phyloP scores from a whole-genome alignment of 495 filamentous ascomycete species.

The Podospora didyma region DNA sequence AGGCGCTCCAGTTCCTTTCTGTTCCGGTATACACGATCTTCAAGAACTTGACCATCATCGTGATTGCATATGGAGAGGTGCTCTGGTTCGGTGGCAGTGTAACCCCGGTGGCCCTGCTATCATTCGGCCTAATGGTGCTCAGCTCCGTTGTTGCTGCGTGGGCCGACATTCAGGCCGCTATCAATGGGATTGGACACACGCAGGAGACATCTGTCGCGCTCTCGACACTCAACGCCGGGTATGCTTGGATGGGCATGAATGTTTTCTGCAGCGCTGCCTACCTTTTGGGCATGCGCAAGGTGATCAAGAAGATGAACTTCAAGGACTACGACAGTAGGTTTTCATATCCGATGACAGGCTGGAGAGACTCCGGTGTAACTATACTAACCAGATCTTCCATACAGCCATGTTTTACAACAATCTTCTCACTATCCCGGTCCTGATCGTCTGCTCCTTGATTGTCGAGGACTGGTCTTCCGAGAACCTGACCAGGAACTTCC shows the following conservation, averaged over 20 bases:
- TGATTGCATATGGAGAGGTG: conserved; percentile 98
- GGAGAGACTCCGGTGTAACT: neutral
- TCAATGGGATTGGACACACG: conserved; percentile 55
- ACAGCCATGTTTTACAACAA: conserved; percentile 99
- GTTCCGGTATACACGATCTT: conserved; percentile 99
- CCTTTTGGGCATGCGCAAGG: conserved; percentile 90
- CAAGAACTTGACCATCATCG: conserved; percentile 98
- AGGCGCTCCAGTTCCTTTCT: conserved; percentile 93
- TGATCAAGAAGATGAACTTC: conserved; percentile 99
- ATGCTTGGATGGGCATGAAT: conserved; percentile 97
- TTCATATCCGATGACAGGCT: neutral
- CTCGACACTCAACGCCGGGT: conserved; percentile 89
- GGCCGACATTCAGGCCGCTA: conserved; percentile 92
- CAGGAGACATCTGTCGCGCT: conserved; percentile 68
- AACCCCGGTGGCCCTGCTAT: conserved; percentile 80
- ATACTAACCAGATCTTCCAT: conserved; percentile 9
- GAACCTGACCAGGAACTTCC: conserved; percentile 89
- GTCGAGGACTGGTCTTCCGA: conserved; percentile 86
- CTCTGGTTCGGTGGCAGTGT: conserved; percentile 98
- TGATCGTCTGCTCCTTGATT: conserved; percentile 75
- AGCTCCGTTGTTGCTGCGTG: conserved; percentile 94
- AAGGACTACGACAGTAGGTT: conserved; percentile 98
- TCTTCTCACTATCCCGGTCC: conserved; percentile 90
- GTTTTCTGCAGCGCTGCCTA: conserved; percentile 93
- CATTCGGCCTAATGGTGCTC: conserved; percentile 96